Evolutionary conservation across 176 grass and related monocot species (phyloP), one percentile per base, ranked within the genome.

Genomic region (Phoenix roebelenii): DNA sequence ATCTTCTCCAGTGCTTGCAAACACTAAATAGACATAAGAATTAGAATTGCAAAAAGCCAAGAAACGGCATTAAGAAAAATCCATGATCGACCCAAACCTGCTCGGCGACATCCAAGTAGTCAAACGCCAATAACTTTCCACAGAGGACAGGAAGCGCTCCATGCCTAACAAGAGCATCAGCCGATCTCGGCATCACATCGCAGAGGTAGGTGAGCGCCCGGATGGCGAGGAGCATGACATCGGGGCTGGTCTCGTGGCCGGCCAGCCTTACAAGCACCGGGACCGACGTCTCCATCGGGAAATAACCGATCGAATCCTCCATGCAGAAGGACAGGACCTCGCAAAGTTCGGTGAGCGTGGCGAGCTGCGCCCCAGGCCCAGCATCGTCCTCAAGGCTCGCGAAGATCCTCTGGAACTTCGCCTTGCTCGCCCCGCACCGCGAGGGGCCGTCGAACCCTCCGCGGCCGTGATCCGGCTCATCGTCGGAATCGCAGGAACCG

Each of bases 1-100:
- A 92, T 92, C 71, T 98, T 98, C 76, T 98, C 93, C 67, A 98
- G 85, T 35, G 93, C 87, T 90, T 97, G 87, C 64, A 92, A 64
- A 68, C 87, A 85, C 93, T 98, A 71, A 22, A 18, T 3, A 35
- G 30, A 44, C 3, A 44, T 44, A 44, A 44, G 35, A 44, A 44
- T 44, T 44, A 44, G 35, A 44, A 44, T 44, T 44, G 0, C 35
- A 14, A 44, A 14, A 14, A 14, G 2, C 7, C 7, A 44, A 12
- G 10, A 12, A 44, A 44, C 35, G 10, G 2, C 35, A 30, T 30
- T 30, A 30, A 30, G 5, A 30, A 44, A 44, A 44, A 14, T 44
- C 35, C 35, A 44, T 14, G 35, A 64, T 16, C 4, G 52, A 49
- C 29, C 18, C 18, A 67, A 69, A 97, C 93, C 87, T 97, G 87